Base-by-base conservation (phyloP, 495 filamentous ascomycete genomes). In the Xylaria bambusicola region DNA sequence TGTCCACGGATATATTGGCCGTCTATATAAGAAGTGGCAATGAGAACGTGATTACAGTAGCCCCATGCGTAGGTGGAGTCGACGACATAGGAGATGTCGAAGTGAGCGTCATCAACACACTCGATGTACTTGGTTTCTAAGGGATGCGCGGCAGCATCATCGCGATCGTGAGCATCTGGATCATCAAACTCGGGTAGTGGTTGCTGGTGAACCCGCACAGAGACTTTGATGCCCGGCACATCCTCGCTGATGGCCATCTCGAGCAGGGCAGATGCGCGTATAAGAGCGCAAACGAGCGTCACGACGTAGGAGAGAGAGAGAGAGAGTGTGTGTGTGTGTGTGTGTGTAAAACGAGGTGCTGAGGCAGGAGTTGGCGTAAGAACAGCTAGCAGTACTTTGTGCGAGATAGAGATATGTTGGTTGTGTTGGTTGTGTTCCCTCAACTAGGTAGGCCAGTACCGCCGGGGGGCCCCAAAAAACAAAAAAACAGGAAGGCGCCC, bases 211-310 rank as follows among this genome's bases (percentile, higher is more conserved):
- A 64, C 62, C 15, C 58, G 35, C 18, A 73, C 56, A 21, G 58
- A 62, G 15, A 67, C 65, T 52, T 63, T 36, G 18, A 72, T 0
- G 9, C 69, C 63, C 1, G 68, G 65, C 9, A 70, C 17, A 9
- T 52, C 65, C 17, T 63, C 13, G 17, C 70, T 44, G 35, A 75
- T 61, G 1, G 73, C 71, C 71, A 75, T 74, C 21, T 62, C 23
- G 38, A n/a, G 15, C 35, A n/a, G n/a, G n/a, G n/a, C n/a, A n/a
- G n/a, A n/a, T n/a, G n/a, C n/a, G n/a, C n/a, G n/a, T n/a, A n/a
- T n/a, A n/a, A n/a, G n/a, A n/a, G n/a, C n/a, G n/a, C n/a, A n/a
- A n/a, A n/a, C n/a, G n/a, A n/a, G n/a, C n/a, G n/a, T n/a, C n/a
- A n/a, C n/a, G n/a, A n/a, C n/a, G n/a, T n/a, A n/a, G n/a, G n/a